These are phyloP conservation scores for Wickerhamomyces alni DNA, from an alignment of 805 yeast species.

Conservation along the genomic window DNA sequence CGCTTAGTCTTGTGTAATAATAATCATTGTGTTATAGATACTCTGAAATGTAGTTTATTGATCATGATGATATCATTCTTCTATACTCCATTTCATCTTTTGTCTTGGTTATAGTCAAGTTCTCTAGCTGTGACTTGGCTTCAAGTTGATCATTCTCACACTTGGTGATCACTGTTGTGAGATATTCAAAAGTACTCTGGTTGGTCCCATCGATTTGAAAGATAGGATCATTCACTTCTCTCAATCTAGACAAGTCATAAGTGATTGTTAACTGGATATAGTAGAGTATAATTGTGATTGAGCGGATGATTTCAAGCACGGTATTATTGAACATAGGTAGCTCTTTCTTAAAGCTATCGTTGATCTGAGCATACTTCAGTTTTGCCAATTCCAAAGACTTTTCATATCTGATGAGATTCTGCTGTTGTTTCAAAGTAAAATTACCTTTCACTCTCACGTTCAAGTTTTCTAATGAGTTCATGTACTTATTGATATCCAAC, in stretches of 20 bases:
- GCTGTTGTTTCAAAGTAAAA: slow-evolving; percentile 34
- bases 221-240: background rate
- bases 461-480: slow-evolving; percentile 18
- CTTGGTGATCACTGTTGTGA: too few relatives aligned
- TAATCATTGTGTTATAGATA: too few relatives aligned
- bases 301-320: slow-evolving; percentile 26
- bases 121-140: background rate
- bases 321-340: slow-evolving; percentile 38
- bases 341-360: slow-evolving; percentile 37
- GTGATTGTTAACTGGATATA: slow-evolving; percentile 31
- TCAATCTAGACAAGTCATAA: slow-evolving; percentile 30
- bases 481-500: slow-evolving; percentile 32
- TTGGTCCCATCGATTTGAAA: too few relatives aligned
- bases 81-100: background rate
- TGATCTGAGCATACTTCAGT: slow-evolving; percentile 32
- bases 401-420: slow-evolving; percentile 26
- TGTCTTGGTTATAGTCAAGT: background rate
- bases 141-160: too few relatives aligned
- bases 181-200: too few relatives aligned
- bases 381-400: slow-evolving; percentile 25
- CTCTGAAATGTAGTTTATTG: background rate
- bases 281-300: slow-evolving; percentile 26
- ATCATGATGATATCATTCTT: background rate
- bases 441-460: slow-evolving; percentile 21
- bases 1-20: slow-evolving; percentile 21